Base-by-base conservation (phyloP, 2,329 filamentous ascomycete species). In the Monilinia fructicola region DNA sequence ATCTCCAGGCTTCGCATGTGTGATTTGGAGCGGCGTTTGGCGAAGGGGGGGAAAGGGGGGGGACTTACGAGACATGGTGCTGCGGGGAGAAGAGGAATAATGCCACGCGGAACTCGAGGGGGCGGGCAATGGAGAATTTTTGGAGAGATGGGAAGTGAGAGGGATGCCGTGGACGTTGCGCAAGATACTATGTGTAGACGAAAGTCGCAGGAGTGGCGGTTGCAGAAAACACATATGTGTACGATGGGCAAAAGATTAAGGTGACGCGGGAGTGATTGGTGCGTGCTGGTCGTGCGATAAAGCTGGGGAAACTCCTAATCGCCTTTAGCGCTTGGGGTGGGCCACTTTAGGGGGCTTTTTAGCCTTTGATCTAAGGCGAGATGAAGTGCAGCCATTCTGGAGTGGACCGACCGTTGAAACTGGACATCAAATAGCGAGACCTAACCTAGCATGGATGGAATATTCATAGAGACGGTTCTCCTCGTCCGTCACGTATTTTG, bases 11-110 rank as follows among this genome's bases (percentile, higher is more conserved):
- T n/a, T n/a, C n/a, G n/a, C n/a, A n/a, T n/a, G n/a, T 35, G 31
- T 5, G 31, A 35, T 21, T 46, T 42, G 40, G 40, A 42, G 10
- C 6, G 12, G 4, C 11, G 3, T 14, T 42, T 10, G 11, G 14
- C 10, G 4, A 3, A 16, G 5, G 3, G 10, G 26, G 18, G 6
- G 28, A 9, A 6, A 16, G 18, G 31, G 21, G 2, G 18, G 42
- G 58, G 55, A 68, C 65, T 23, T 73, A 76, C 75, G 66, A 71
- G 76, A 62, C 64, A 66, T 66, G 16, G 16, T 11, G 3, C 9
- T 14, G 11, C 9, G 7, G 18, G 12, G 10, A 40, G 3, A 12
- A 40, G 3, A 12, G 12, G 10, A 3, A 11, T 12, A 40, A 40
- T 60, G 50, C 1, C 14, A 21, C 7, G 16, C 3, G 5, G 3